Evolutionary conservation across 306 rosid genomes (phyloP).

Genomic region (Trifolium pratense): DNA sequence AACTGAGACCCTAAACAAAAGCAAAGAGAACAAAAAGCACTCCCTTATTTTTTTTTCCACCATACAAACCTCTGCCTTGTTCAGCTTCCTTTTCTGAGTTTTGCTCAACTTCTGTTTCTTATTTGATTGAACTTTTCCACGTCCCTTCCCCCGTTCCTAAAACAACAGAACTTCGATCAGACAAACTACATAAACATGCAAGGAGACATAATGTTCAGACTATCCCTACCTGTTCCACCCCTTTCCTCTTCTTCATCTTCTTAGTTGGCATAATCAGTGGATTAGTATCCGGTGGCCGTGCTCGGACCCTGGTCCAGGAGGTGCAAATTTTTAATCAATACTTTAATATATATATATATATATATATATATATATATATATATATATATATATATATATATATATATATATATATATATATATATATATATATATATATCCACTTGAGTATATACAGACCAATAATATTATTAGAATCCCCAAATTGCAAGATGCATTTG

Average conservation of each 20-base stretch:
- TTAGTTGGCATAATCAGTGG: constrained; percentile 49
- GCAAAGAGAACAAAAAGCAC: constrained; percentile 32
- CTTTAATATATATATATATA: too few species aligned
- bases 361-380: too few species aligned
- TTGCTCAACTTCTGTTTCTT: constrained; percentile 66
- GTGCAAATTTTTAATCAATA: too few species aligned
- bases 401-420: too few species aligned
- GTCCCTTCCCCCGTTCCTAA: constrained; percentile 47
- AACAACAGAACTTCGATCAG: constrained; percentile 24
- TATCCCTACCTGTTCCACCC: constrained; percentile 47
- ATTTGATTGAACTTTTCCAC: constrained; percentile 32
- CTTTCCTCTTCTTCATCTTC: constrained; percentile 57
- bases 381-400: too few species aligned
- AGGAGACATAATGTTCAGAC: constrained; percentile 9
- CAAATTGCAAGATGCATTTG: too few species aligned
- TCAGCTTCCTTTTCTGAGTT: constrained; percentile 72
- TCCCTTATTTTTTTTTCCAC: constrained; percentile 11
- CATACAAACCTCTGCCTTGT: constrained; percentile 72
- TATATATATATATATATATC: too few species aligned
- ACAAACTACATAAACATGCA: not conserved
- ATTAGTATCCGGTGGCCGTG: constrained; percentile 44
- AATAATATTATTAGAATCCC: too few species aligned
- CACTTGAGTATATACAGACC: too few species aligned
- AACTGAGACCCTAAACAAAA: constrained; percentile 35
- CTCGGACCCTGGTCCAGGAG: too few species aligned